A percentile compares a stretch with the other conserved stretches of the same genome.
phyloP scores from a whole-genome alignment of 2,329 filamentous ascomycete species.

The Epichloe festucae region DNA sequence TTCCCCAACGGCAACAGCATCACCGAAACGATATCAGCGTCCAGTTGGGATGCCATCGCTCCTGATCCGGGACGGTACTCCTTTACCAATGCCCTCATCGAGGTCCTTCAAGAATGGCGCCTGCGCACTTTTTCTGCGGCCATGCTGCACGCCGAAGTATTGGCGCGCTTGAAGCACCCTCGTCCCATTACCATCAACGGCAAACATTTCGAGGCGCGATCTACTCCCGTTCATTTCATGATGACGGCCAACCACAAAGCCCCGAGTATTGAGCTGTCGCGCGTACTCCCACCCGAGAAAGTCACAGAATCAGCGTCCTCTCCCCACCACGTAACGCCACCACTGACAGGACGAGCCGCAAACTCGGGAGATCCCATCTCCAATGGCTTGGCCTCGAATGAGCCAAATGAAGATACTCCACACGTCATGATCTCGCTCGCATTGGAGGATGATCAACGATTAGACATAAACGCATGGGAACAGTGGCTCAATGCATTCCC shows the following conservation, averaged over 20 bases:
- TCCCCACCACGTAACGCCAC: conserved; percentile 8
- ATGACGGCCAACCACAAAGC: conserved; percentile 48
- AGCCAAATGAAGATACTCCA: conserved; percentile 41
- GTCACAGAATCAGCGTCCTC: conserved; percentile 13
- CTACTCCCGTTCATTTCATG: conserved; percentile 49
- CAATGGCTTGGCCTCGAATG: conserved; percentile 19
- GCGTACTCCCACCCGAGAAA: conserved; percentile 16
- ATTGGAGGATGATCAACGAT: conserved; percentile 41
- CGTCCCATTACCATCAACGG: conserved; percentile 44
- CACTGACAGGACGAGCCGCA: conserved; percentile 14
- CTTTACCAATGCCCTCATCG: conserved; percentile 45
- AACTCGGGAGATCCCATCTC: conserved; percentile 12
- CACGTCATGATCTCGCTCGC: conserved; percentile 50
- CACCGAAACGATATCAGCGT: conserved; percentile 49
- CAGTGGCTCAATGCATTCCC: conserved; percentile 44
- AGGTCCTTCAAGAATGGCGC: conserved; percentile 45
- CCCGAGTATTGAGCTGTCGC: conserved; percentile 42
- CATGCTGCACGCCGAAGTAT: conserved; percentile 47
- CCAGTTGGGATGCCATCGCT: conserved; percentile 48
- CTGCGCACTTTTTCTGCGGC: conserved; percentile 42
- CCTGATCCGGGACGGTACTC: conserved; percentile 46
- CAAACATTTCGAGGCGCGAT: conserved; percentile 42
- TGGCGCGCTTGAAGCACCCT: conserved; percentile 47
- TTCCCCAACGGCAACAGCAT: conserved; percentile 45
- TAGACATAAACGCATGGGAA: conserved; percentile 47